Evolutionary conservation across 805 yeast species (phyloP), one percentile per base, ranked within the genome.

Genomic region (Candida nemodendra): DNA sequence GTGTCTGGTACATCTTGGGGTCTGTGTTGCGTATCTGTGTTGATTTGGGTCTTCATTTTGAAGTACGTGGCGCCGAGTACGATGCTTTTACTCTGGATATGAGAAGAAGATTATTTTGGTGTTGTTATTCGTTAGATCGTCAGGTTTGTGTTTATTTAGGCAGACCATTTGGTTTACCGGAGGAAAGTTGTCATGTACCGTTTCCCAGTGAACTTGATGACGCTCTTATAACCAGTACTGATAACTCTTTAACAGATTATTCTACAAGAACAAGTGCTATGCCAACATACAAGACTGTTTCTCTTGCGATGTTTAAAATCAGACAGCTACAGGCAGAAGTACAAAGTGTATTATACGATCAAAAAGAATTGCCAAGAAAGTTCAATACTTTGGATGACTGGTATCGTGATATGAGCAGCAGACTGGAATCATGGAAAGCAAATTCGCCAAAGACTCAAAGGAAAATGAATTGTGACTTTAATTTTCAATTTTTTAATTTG

Each of bases 1-100:
- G 95, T 3, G 87, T 86, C n/a, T 89, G 97, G 97, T 86, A 86
- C 56, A 78, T 84, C 4, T 64, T 86, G 46, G 96, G 96, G 0
- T 76, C 86, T 2, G 89, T 91, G 0, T 61, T 87, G 34, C 70
- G 96, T 43, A 61, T 86, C 34, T 80, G 91, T 50, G 86, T 88
- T 19, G 96, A 89, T 59, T 60, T 89, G 42, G 96, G 95, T 1
- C 66, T 89, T 6, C 96, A 89, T 59, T 77, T 79, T 25, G 96
- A 88, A 51, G 41, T 53, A n/a, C 36, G 49, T 13, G 31, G 37
- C 21, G n/a, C 58, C 28, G 42, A 61, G 16, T 61, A 63, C 38
- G 79, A 79, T 44, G 74, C 83, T 0, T 79, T 74, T 50, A 65
- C 74, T 0, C 63, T 74, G 22, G 97, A 89, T 54, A 62, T 83